Evolutionary conservation across 2,329 filamentous ascomycete genomes (phyloP).

Genomic region (Biscogniauxia sp.): DNA sequence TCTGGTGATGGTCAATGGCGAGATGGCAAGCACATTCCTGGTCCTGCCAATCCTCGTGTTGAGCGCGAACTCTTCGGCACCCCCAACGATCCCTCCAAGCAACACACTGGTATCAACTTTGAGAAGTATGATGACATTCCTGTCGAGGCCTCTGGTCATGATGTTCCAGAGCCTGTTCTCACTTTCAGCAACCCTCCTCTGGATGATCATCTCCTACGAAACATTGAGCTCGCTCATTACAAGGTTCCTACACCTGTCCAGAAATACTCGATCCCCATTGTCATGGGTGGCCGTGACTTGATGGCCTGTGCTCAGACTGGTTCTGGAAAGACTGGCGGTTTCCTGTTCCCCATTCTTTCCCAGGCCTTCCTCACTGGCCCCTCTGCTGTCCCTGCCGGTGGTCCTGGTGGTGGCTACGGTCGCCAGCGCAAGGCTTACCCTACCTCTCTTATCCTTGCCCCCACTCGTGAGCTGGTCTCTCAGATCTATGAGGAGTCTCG

Average conservation of each 20-base stretch:
- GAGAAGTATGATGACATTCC: conserved; percentile 99
- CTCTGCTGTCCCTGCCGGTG: conserved; percentile 61
- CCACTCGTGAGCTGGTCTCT: conserved; percentile 96
- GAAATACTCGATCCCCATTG: conserved; percentile 99
- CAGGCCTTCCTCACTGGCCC: conserved; percentile 92
- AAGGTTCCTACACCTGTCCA: conserved; percentile 95
- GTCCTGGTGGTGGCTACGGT: conserved; percentile 70
- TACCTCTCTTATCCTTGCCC: conserved; percentile 91
- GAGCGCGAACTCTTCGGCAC: conserved; percentile 96
- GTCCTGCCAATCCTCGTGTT: conserved; percentile 80
- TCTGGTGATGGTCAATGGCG: conserved; percentile 96
- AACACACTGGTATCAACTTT: conserved; percentile 99
- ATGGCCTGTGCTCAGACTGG: conserved; percentile 99
- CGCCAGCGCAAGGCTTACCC: conserved; percentile 98
- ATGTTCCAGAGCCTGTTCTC: conserved; percentile 88
- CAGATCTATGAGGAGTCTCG: conserved; percentile 97
- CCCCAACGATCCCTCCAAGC: conserved; percentile 87
- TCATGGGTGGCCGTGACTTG: conserved; percentile 94
- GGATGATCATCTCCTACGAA: conserved; percentile 87
- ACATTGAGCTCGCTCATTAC: conserved; percentile 94
- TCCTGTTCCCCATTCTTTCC: conserved; percentile 98
- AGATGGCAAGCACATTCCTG: conserved; percentile 93
- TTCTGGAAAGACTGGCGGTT: conserved; percentile 99
- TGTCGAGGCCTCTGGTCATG: conserved; percentile 90
- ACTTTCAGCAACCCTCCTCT: conserved; percentile 92